A percentile compares a stretch with the other conserved stretches of the same genome.
phyloP scores from a whole-genome alignment of 202 grass and related monocot species.

The Musa balbisiana region DNA sequence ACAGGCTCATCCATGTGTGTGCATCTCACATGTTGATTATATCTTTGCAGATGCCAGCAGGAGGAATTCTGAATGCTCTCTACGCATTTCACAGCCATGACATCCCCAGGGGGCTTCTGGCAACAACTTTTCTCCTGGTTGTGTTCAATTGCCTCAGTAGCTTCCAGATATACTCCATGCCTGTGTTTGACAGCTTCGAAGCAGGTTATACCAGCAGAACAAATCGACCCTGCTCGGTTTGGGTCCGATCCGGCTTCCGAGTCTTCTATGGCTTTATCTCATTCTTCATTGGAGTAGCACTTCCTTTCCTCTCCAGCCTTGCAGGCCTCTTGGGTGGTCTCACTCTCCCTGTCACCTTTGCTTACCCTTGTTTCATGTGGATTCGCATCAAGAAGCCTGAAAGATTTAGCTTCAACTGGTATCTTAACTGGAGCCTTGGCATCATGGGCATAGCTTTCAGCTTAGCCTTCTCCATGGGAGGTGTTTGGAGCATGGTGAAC shows the following conservation, averaged over 20 bases:
- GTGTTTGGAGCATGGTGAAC: constrained; percentile 87
- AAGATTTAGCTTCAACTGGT: constrained; percentile 74
- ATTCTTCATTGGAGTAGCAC: constrained; percentile 74
- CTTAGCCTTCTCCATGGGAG: constrained; percentile 58
- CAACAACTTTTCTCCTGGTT: constrained; percentile 69
- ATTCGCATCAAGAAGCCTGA: constrained; percentile 87
- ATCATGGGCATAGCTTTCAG: constrained; percentile 75
- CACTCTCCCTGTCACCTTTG: constrained; percentile 80
- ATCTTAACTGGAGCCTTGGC: constrained; percentile 83
- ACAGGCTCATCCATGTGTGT: background rate
- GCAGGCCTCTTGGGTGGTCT: constrained; percentile 74
- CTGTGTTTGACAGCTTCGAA: constrained; percentile 88
- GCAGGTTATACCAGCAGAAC: constrained; percentile 83
- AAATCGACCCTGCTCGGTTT: constrained; percentile 78
- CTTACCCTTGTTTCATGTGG: constrained; percentile 99
- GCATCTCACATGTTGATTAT: background rate
- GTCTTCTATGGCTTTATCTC: constrained; percentile 89
- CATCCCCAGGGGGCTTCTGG: constrained; percentile 54
- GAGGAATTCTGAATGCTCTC: constrained; percentile 73
- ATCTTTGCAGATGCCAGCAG: constrained; percentile 58
- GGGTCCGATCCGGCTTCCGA: constrained; percentile 79
- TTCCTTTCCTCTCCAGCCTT: constrained; percentile 91
- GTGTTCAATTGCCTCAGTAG: constrained; percentile 97
- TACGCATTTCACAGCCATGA: constrained; percentile 83
- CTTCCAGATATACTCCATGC: constrained; percentile 99